Base-by-base conservation (phyloP, 495 filamentous ascomycete species). In the Pyrenula aspistea region DNA sequence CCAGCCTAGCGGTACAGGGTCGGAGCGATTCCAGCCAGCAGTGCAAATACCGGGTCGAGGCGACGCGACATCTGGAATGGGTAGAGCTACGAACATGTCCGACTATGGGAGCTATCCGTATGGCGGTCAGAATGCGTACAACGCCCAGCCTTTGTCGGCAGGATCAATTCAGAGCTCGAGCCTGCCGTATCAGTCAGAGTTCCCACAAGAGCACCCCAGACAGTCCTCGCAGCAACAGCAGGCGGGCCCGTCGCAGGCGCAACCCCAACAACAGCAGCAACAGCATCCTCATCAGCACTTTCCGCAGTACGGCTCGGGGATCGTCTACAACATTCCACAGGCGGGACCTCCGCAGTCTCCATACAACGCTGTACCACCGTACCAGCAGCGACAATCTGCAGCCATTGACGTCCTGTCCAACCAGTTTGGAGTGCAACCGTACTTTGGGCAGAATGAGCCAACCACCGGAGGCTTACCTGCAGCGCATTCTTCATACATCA, bases 261-360 rank as follows among this genome's bases (percentile, higher is more conserved):
- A 52, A 49, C 47, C 57, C 49, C 60, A 62, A 58, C 63, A 60
- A 56, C 66, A 58, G 64, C 61, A 58, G 22, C 56, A 58, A 15
- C 58, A 42, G 22, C 63, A 59, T 48, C 54, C 60, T 60, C 57
- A 57, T 49, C 71, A 71, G 55, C 65, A 65, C 31, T 81, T 80
- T 57, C 64, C 74, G 25, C 72, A 76, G 49, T 87, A 87, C 60
- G 75, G 77, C 51, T 73, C 83, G 56, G 79, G 81, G 54, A 80
- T 93, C 69, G 83, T 93, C 73, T 95, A 95, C 74, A 84, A 83
- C 72, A 83, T 91, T 57, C 75, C 78, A 68, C 84, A 87, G 71
- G 78, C 84, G 62, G 75, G 76, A 62, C 72, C 84, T 62, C 73
- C 82, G 68, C 82, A 76, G 64, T 75, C 78, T 58, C 80, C 84